Percentiles rank a stretch among this genome's conserved stretches.
phyloP scores from a whole-genome alignment of 345 rosid genomes.

The Dipteronia sinensis region DNA sequence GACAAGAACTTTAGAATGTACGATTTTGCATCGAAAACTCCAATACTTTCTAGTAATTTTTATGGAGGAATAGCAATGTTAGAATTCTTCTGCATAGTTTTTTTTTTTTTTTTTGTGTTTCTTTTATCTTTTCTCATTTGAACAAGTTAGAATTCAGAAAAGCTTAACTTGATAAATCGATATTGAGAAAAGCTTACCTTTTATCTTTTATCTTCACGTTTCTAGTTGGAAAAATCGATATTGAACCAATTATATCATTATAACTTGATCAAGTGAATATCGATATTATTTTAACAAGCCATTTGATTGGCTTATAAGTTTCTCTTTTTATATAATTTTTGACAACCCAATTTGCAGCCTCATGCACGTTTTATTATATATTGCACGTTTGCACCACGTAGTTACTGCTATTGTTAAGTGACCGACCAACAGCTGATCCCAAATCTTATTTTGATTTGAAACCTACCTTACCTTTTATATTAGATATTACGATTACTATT shows the following conservation, averaged over 20 bases:
- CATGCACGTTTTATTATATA: not conserved
- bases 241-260: not conserved
- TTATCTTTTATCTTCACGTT: too few relatives aligned
- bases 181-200: too few relatives aligned
- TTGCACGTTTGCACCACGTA: not conserved
- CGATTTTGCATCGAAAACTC: not conserved
- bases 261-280: too few relatives aligned
- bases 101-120: not conserved
- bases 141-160: not conserved
- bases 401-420: conserved; percentile 9
- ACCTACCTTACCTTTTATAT: not conserved
- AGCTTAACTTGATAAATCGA: too few relatives aligned
- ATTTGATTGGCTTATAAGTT: too few relatives aligned
- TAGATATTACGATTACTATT: not conserved
- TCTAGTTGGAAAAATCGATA: not conserved
- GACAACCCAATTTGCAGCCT: not conserved
- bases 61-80: not conserved
- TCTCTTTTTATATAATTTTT: too few relatives aligned
- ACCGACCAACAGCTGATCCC: not conserved
- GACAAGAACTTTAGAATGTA: not conserved
- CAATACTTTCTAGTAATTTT: not conserved
- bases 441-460: not conserved
- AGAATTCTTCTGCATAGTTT: not conserved
- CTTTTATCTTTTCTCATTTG: not conserved
- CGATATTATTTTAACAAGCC: too few relatives aligned